These are phyloP conservation scores for Chimonanthus salicifolius DNA, from an alignment of 164 flowering plant genomes.

Conservation along the genomic window DNA sequence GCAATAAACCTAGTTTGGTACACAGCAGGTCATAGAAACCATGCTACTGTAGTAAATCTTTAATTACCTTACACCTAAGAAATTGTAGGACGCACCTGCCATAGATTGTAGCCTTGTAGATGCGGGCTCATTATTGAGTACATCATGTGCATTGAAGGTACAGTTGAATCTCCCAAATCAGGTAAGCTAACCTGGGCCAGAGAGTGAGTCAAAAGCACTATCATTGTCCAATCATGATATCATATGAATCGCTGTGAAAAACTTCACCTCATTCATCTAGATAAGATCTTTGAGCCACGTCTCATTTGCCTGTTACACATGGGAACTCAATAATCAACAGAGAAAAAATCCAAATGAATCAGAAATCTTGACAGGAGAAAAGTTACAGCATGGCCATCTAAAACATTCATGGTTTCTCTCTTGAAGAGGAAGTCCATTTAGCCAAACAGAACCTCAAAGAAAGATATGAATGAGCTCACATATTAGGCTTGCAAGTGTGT, in stretches of 20 bases:
- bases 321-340: not conserved
- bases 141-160: conserved; percentile 45
- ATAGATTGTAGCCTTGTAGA: conserved; percentile 60
- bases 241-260: not conserved
- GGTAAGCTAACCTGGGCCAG: conserved; percentile 74
- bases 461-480: too few relatives aligned
- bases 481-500: too few relatives aligned
- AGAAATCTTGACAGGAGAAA: too few relatives aligned
- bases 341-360: too few relatives aligned
- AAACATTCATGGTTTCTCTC: too few relatives aligned
- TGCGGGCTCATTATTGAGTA: conserved; percentile 53
- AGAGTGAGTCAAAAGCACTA: not conserved
- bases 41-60: not conserved
- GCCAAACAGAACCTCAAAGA: too few relatives aligned
- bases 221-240: conserved; percentile 1
- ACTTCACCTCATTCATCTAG: not conserved
- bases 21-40: not conserved
- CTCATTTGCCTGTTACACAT: conserved; percentile 7
- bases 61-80: conserved; percentile 1
- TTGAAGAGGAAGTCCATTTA: too few relatives aligned
- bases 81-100: conserved; percentile 53
- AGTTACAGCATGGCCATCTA: too few relatives aligned
- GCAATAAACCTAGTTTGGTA: not conserved
- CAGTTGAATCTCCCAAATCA: conserved; percentile 43
- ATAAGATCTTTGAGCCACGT: not conserved